These are phyloP conservation scores for Crotalaria pallida DNA, from an alignment of 306 rosid species.

Conservation along the genomic window DNA sequence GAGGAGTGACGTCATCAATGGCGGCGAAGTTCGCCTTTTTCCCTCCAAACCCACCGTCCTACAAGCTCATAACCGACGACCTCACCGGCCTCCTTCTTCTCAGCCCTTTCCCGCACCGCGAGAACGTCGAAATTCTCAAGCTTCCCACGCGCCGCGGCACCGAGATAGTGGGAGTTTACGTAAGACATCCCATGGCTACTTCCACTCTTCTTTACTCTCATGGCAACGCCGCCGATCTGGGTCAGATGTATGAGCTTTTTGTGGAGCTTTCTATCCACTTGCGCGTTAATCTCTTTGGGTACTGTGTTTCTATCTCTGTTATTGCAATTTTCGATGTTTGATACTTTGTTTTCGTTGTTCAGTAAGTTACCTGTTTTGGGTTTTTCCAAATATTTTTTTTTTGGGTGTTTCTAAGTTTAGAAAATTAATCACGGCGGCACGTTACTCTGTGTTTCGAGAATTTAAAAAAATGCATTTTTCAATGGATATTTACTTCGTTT, in stretches of 20 bases:
- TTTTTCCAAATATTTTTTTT: constrained; percentile 1
- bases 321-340: background rate
- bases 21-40: constrained; percentile 85
- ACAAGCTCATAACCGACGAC: constrained; percentile 52
- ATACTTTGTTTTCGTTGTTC: background rate
- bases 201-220: constrained; percentile 82
- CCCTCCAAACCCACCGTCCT: constrained; percentile 81
- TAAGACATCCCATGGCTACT: constrained; percentile 77
- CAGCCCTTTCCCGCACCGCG: constrained; percentile 68
- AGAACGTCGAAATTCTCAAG: constrained; percentile 73
- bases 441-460: no score
- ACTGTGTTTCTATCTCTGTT: constrained; percentile 8
- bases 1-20: constrained; percentile 91
- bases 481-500: no score
- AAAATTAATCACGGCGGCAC: no score
- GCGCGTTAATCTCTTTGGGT: constrained; percentile 84
- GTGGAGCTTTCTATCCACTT: constrained; percentile 63
- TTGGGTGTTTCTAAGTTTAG: no score
- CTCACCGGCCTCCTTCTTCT: constrained; percentile 62
- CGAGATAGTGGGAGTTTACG: constrained; percentile 57
- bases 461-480: no score
- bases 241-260: constrained; percentile 84
- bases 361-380: constrained; percentile 16
- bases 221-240: constrained; percentile 93
- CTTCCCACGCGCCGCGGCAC: constrained; percentile 71